A percentile compares a stretch with the other conserved stretches of the same genome.
Evolutionary conservation across 495 filamentous ascomycete species (phyloP).

Genomic region (Aspergillus avenaceus): DNA sequence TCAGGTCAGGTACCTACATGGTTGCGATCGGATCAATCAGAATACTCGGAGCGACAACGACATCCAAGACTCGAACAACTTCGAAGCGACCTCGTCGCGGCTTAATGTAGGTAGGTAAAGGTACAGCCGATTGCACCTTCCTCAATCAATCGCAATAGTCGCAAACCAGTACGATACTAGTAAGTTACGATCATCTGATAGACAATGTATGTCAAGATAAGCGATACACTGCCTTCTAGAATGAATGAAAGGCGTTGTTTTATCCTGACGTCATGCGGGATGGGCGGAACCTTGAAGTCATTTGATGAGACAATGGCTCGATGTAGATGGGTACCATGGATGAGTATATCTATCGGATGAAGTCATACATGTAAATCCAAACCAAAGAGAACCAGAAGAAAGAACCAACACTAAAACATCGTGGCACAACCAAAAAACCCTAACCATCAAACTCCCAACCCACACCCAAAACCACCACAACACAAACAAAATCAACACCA

Average conservation of each 20-base stretch:
- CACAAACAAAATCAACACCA: neutral
- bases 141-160: too few relatives aligned
- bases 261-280: conserved; percentile 22
- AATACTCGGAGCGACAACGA: too few relatives aligned
- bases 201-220: neutral
- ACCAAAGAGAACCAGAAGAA: neutral
- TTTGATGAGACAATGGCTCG: conserved; percentile 1
- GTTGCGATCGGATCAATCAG: neutral
- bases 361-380: neutral
- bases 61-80: too few relatives aligned
- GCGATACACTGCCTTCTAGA: neutral
- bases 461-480: neutral
- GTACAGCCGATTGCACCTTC: conserved; percentile 12
- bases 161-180: neutral
- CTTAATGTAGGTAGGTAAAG: too few relatives aligned
- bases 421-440: neutral
- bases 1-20: conserved; percentile 10
- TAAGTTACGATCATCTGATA: neutral
- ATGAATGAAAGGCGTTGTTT: conserved; percentile 1
- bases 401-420: neutral
- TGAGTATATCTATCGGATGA: neutral
- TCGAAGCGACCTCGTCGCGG: too few relatives aligned
- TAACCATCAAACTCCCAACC: neutral
- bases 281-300: conserved; percentile 17
- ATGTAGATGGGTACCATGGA: neutral